These are phyloP conservation scores for Orobanche coerulescens DNA, from an alignment of 257 asterid genomes.

Conservation along the genomic window DNA sequence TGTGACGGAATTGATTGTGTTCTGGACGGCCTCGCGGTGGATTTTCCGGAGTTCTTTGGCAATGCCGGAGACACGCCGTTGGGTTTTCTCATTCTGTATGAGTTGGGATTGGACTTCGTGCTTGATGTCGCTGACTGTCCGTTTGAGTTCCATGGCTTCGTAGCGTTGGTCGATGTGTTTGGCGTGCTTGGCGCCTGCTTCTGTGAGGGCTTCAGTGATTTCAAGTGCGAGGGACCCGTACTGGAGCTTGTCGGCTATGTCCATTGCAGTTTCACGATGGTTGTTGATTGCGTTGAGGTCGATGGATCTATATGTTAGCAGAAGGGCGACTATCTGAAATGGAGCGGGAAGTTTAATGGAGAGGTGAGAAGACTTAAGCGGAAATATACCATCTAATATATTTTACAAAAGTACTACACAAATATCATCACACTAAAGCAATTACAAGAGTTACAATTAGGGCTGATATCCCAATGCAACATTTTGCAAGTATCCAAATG, in stretches of 20 bases:
- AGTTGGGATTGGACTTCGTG: slow-evolving; percentile 94
- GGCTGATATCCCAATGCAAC: too few species aligned
- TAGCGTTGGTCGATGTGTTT: slow-evolving; percentile 55
- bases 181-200: slow-evolving; percentile 88
- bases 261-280: slow-evolving; percentile 85
- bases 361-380: too few species aligned
- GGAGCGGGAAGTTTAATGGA: slow-evolving; percentile 10
- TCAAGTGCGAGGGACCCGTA: slow-evolving; percentile 61
- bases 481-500: too few species aligned
- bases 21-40: slow-evolving; percentile 89
- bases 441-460: too few species aligned
- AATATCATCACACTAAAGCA: too few species aligned
- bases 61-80: slow-evolving; percentile 80
- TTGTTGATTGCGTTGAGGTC: slow-evolving; percentile 70
- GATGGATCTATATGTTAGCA: slow-evolving; percentile 51
- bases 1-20: slow-evolving; percentile 81
- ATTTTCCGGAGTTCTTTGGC: slow-evolving; percentile 95
- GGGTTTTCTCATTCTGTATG: slow-evolving; percentile 82
- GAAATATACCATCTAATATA: too few species aligned
- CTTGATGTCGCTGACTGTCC: slow-evolving; percentile 92
- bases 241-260: slow-evolving; percentile 87
- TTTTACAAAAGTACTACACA: too few species aligned
- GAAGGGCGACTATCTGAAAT: slow-evolving; percentile 61
- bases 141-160: slow-evolving; percentile 72
- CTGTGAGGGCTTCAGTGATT: slow-evolving; percentile 59